A percentile compares a stretch with the other conserved stretches of the same genome.
Evolutionary conservation across 345 rosid genomes (phyloP).

Genomic region (Tarenaya hassleriana): DNA sequence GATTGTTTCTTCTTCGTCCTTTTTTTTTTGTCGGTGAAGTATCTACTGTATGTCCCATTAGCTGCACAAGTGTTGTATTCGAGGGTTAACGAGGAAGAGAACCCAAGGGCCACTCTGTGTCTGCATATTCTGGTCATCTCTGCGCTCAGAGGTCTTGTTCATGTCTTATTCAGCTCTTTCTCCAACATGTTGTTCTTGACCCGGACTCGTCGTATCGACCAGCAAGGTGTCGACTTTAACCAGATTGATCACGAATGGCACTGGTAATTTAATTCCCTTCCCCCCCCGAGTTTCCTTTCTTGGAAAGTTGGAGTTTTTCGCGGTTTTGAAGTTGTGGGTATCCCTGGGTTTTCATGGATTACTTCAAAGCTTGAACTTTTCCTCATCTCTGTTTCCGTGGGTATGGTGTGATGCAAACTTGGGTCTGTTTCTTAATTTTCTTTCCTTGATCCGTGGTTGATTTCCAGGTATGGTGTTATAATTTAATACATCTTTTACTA

Average conservation of each 20-base stretch:
- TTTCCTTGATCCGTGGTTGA: too few relatives aligned
- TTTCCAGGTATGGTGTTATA: too few relatives aligned
- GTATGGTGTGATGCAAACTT: too few relatives aligned
- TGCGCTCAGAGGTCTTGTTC: slow-evolving; percentile 34
- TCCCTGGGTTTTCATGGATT: too few relatives aligned
- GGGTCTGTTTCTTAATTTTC: too few relatives aligned
- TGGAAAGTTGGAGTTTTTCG: too few relatives aligned
- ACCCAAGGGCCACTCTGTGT: slow-evolving; percentile 47
- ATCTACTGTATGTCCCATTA: slow-evolving; percentile 70
- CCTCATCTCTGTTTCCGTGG: too few relatives aligned
- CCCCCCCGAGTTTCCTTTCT: too few relatives aligned
- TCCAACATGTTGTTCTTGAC: slow-evolving; percentile 58
- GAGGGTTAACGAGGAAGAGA: slow-evolving; percentile 33
- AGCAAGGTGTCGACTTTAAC: slow-evolving; percentile 69
- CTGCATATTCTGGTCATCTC: slow-evolving; percentile 50
- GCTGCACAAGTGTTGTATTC: slow-evolving; percentile 49
- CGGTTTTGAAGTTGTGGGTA: too few relatives aligned
- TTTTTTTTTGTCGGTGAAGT: slow-evolving; percentile 45
- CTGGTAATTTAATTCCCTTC: slow-evolving; percentile 38
- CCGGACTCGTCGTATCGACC: slow-evolving; percentile 45
- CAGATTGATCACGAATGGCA: slow-evolving; percentile 93
- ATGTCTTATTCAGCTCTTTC: slow-evolving; percentile 38
- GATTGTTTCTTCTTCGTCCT: not conserved
- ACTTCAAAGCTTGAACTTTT: too few relatives aligned
- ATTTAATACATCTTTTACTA: too few relatives aligned